phyloP scores from a whole-genome alignment of 148 eudicot species.

The Chenopodium quinoa region DNA sequence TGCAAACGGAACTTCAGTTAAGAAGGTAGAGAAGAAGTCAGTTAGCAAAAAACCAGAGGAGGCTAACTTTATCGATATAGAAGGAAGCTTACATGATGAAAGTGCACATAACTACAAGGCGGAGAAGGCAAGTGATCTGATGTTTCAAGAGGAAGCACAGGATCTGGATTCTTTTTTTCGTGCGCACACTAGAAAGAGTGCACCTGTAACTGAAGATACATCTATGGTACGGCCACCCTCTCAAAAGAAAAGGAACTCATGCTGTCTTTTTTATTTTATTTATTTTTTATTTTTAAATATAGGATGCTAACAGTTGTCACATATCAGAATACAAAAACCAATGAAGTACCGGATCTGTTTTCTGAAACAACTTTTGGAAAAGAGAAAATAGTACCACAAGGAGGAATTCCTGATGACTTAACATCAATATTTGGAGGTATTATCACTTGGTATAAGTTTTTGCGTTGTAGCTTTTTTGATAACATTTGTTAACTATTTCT shows the following conservation, averaged over 20 bases:
- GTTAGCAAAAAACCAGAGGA: constrained; percentile 17
- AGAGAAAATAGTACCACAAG: constrained; percentile 35
- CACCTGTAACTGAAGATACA: constrained; percentile 27
- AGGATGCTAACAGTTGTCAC: constrained; percentile 27
- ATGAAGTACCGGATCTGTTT: constrained; percentile 29
- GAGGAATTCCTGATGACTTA: constrained; percentile 49
- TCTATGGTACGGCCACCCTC: constrained; percentile 32
- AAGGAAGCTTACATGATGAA: constrained; percentile 24
- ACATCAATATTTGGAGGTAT: constrained; percentile 67
- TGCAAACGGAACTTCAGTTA: constrained; percentile 18
- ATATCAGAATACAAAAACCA: constrained; percentile 26
- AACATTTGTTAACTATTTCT: constrained; percentile 6
- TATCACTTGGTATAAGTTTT: background rate
- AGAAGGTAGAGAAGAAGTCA: constrained; percentile 15
- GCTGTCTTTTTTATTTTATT: background rate
- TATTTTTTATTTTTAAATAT: too few species aligned
- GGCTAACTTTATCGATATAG: constrained; percentile 33
- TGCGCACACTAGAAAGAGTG: constrained; percentile 25
- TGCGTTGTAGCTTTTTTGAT: constrained; percentile 7
- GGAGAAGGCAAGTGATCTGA: constrained; percentile 13
- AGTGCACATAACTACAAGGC: constrained; percentile 11
- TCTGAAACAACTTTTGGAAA: constrained; percentile 25
- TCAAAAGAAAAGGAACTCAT: background rate
- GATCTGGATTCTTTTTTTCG: constrained; percentile 57
- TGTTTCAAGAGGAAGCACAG: constrained; percentile 26